Conservation (phyloP, 2,329 filamentous ascomycete species). For the Venturia carpophila region DNA sequence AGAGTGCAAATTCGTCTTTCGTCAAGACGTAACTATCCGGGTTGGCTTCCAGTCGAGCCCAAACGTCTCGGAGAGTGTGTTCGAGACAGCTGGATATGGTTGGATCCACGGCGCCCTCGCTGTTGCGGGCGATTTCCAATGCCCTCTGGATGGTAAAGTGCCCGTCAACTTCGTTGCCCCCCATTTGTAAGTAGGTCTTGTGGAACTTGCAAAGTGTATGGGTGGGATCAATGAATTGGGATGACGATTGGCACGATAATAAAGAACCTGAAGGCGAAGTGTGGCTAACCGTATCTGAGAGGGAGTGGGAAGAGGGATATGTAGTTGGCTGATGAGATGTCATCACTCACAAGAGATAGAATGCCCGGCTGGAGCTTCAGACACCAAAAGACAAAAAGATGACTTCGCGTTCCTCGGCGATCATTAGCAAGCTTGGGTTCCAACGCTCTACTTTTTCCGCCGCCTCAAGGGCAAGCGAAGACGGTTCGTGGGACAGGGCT, state of each 20-base stretch:
- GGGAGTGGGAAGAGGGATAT: conserved; percentile 2
- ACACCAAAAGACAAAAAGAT: conserved; percentile 13
- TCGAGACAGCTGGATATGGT: conserved; percentile 59
- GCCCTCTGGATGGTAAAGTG: conserved; percentile 54
- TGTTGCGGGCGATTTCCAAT: conserved; percentile 68
- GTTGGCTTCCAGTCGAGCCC: conserved; percentile 56
- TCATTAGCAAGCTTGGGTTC: conserved; percentile 2
- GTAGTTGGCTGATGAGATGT: conserved; percentile 12
- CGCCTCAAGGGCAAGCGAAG: conserved; percentile 3
- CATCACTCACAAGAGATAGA: conserved; percentile 11
- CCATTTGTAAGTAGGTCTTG: conserved; percentile 23
- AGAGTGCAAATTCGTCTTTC: conserved; percentile 71
- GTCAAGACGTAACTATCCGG: conserved; percentile 66
- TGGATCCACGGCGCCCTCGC: conserved; percentile 58
- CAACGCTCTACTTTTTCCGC: conserved; percentile 1
- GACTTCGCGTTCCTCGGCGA: conserved; percentile 13
- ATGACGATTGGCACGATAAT: neutral
- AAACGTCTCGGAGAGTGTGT: conserved; percentile 49
- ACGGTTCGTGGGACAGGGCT: conserved; percentile 11
- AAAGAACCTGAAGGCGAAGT: neutral
- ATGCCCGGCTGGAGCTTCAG: neutral
- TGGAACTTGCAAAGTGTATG: conserved; percentile 21
- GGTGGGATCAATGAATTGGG: neutral
- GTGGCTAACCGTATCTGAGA: neutral
- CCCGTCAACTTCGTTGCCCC: conserved; percentile 30